Percentiles rank a stretch among this genome's conserved stretches.
These are phyloP conservation scores for Limonium bicolor DNA, from an alignment of 148 eudicot genomes.

Conservation along the genomic window DNA sequence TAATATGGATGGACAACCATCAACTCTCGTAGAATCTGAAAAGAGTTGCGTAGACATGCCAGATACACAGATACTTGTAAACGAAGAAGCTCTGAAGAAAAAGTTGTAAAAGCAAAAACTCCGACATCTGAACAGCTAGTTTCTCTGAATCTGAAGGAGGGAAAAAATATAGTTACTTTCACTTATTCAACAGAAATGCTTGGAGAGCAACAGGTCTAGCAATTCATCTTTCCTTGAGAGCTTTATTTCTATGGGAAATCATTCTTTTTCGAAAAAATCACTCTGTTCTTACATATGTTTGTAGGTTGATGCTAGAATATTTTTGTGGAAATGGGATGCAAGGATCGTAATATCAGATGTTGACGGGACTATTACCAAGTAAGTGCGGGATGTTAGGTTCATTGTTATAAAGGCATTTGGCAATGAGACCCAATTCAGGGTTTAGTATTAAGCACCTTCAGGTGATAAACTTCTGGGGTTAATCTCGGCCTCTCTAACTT, in stretches of 20 bases:
- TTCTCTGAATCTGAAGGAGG: conserved; percentile 69
- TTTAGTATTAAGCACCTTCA: too few relatives aligned
- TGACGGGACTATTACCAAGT: conserved; percentile 98
- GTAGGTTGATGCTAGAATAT: conserved; percentile 90
- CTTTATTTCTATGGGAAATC: background rate
- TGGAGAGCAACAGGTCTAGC: conserved; percentile 61
- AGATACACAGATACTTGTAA: conserved; percentile 13
- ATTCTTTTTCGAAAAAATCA: background rate
- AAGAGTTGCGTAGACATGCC: conserved; percentile 4
- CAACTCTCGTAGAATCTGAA: conserved; percentile 11
- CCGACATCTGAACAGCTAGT: conserved; percentile 86
- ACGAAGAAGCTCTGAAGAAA: conserved; percentile 24
- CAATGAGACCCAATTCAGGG: too few relatives aligned
- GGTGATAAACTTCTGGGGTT: too few relatives aligned
- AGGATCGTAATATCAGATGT: conserved; percentile 90
- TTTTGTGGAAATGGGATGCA: conserved; percentile 86
- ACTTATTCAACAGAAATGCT: conserved; percentile 71
- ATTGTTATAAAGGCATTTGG: too few relatives aligned
- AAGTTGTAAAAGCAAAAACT: conserved; percentile 23
- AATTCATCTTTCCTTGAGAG: background rate
- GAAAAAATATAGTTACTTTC: conserved; percentile 56
- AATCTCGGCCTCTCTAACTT: conserved; percentile 3
- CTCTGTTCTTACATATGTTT: background rate
- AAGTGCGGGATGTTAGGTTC: too few relatives aligned
- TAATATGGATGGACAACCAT: conserved; percentile 19